Conservation (phyloP, 305 asterid species). For the Fraxinus platypoda region DNA sequence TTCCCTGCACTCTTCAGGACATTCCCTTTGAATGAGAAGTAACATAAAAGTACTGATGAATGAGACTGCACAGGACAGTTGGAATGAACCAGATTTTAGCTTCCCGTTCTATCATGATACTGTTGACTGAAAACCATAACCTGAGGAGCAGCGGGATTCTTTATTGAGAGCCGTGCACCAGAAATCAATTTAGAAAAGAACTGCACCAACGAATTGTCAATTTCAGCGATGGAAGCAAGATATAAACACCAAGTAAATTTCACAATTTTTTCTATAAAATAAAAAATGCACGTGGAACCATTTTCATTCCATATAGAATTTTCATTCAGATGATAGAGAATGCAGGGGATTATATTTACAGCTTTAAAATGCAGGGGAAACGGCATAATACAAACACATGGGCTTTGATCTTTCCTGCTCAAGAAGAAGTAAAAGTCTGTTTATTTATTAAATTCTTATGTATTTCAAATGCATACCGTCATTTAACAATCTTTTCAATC, state of each 20-base stretch:
- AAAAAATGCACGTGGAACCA: too few relatives aligned
- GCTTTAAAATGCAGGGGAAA: too few relatives aligned
- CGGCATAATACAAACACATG: background rate
- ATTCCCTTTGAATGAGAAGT: constrained; percentile 52
- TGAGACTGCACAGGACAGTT: too few relatives aligned
- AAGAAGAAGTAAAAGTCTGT: background rate
- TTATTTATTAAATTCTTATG: too few relatives aligned
- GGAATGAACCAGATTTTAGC: too few relatives aligned
- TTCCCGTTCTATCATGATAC: too few relatives aligned
- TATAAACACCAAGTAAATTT: background rate
- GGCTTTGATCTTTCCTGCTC: background rate
- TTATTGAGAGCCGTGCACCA: constrained; percentile 4
- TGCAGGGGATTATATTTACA: too few relatives aligned
- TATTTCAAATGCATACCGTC: background rate
- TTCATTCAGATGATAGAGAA: too few relatives aligned
- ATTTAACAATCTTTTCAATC: background rate
- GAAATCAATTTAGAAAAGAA: background rate
- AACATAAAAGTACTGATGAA: background rate
- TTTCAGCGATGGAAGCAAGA: constrained; percentile 27
- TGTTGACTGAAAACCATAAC: constrained; percentile 17
- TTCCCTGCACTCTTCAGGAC: constrained; percentile 90
- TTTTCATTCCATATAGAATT: too few relatives aligned
- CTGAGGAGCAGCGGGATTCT: background rate
- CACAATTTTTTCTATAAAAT: too few relatives aligned
- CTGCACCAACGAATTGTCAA: constrained; percentile 20